A percentile compares a stretch with the other conserved stretches of the same genome.
These are phyloP conservation scores for Isoetes taiwanensis DNA, from an alignment of 75 land plant species.

Conservation along the genomic window DNA sequence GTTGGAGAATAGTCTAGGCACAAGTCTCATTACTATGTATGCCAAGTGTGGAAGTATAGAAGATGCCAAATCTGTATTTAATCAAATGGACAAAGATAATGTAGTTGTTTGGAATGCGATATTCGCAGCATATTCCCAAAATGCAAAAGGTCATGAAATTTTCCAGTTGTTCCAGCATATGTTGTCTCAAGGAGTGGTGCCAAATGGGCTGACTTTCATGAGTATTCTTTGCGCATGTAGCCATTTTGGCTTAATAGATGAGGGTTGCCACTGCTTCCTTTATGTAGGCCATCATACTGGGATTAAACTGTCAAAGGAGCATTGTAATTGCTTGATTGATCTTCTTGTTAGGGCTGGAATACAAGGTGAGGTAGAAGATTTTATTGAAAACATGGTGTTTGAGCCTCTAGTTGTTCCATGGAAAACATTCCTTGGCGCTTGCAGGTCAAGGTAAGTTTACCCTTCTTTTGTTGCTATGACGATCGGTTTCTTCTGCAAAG, in stretches of 20 bases:
- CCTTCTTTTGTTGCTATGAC: too few relatives aligned
- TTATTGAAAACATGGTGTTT: neutral
- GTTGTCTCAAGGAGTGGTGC: neutral
- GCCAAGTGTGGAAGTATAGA: neutral
- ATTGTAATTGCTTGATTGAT: neutral
- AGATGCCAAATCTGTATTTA: neutral
- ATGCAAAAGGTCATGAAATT: neutral
- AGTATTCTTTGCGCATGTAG: neutral
- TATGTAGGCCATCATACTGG: neutral
- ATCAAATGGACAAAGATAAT: neutral
- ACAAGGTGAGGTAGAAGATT: neutral
- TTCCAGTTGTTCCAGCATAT: neutral
- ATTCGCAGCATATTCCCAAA: neutral
- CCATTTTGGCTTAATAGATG: neutral
- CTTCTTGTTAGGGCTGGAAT: neutral
- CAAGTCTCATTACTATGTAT: neutral
- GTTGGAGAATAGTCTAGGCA: neutral
- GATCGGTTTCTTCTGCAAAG: too few relatives aligned
- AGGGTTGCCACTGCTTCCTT: neutral
- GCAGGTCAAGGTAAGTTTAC: too few relatives aligned
- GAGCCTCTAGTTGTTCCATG: neutral
- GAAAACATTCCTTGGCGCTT: neutral
- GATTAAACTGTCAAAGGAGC: neutral
- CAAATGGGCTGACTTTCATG: neutral
- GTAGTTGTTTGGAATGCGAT: neutral